Conservation (phyloP, 2,329 filamentous ascomycete genomes). For the Claviceps digitariae region DNA sequence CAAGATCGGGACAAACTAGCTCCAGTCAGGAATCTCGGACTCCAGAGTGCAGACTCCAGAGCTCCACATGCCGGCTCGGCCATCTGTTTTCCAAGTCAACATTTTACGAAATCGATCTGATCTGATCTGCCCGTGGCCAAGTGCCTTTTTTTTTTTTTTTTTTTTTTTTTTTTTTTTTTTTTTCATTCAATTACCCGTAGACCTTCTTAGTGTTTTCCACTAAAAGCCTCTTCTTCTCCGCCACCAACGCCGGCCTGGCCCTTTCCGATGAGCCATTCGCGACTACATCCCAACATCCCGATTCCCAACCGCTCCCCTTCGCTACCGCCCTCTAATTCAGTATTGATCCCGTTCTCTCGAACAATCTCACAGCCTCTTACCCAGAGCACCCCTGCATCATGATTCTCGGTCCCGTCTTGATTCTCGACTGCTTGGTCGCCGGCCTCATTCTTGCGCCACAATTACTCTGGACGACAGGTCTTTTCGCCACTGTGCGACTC, state of each 20-base stretch:
- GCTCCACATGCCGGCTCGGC: background rate
- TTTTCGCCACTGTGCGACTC: conserved; percentile 43
- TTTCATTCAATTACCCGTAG: too few species aligned
- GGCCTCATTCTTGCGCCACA: conserved; percentile 58
- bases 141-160: too few species aligned
- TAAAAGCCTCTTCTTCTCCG: background rate
- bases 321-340: background rate
- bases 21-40: too few species aligned
- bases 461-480: conserved; percentile 52
- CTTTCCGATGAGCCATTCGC: background rate
- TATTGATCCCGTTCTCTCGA: background rate
- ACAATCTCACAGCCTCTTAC: background rate
- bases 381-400: conserved; percentile 26
- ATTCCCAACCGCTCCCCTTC: background rate
- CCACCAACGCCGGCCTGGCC: background rate
- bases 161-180: background rate
- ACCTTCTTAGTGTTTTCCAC: too few species aligned
- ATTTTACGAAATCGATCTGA: too few species aligned
- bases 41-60: too few species aligned
- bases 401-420: conserved; percentile 62
- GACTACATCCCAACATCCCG: background rate
- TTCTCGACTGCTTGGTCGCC: conserved; percentile 63
- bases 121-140: background rate
- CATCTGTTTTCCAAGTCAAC: too few species aligned
- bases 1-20: too few species aligned